These are phyloP conservation scores for Colletotrichum australisinense DNA, from an alignment of 2,329 filamentous ascomycete genomes.

Conservation along the genomic window DNA sequence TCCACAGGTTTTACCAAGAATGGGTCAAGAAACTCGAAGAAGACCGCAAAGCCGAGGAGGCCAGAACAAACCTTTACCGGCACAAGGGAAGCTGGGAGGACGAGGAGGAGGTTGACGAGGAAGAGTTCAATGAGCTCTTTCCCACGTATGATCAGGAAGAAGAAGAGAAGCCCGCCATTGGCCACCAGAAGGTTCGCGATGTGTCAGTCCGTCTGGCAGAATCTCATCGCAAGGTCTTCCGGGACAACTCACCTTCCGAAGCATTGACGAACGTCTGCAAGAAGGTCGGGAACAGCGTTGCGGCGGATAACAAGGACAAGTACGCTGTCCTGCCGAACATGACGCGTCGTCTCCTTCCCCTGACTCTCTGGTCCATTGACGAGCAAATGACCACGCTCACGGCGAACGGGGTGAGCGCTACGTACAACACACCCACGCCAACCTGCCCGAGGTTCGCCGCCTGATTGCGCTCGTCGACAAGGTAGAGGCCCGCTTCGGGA, in stretches of 20 bases:
- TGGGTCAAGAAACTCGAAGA: conserved; percentile 83
- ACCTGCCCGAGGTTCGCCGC: conserved; percentile 79
- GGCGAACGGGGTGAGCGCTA: conserved; percentile 47
- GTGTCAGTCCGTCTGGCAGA: conserved; percentile 71
- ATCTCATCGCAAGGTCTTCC: conserved; percentile 67
- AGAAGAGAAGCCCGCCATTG: conserved; percentile 46
- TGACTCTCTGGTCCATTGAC: conserved; percentile 73
- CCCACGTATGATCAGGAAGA: conserved; percentile 74
- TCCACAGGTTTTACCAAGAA: conserved; percentile 79
- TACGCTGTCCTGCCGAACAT: conserved; percentile 45
- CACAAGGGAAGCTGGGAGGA: conserved; percentile 84
- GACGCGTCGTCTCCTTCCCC: conserved; percentile 72
- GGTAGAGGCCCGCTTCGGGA: conserved; percentile 78
- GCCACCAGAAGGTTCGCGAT: conserved; percentile 57
- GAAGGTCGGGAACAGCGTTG: conserved; percentile 53
- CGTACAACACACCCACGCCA: conserved; percentile 86
- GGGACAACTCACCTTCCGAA: conserved; percentile 53
- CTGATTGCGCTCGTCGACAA: conserved; percentile 77
- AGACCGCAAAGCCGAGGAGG: conserved; percentile 80
- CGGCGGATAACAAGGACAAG: conserved; percentile 40
- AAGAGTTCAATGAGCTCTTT: conserved; percentile 85
- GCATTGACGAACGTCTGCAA: conserved; percentile 59
- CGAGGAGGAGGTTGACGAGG: conserved; percentile 78
- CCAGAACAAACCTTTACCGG: conserved; percentile 82
- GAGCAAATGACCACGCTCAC: conserved; percentile 63